Base-by-base conservation (phyloP, 2,329 filamentous ascomycete genomes). In the Magnaporthiopsis rhizophila region DNA sequence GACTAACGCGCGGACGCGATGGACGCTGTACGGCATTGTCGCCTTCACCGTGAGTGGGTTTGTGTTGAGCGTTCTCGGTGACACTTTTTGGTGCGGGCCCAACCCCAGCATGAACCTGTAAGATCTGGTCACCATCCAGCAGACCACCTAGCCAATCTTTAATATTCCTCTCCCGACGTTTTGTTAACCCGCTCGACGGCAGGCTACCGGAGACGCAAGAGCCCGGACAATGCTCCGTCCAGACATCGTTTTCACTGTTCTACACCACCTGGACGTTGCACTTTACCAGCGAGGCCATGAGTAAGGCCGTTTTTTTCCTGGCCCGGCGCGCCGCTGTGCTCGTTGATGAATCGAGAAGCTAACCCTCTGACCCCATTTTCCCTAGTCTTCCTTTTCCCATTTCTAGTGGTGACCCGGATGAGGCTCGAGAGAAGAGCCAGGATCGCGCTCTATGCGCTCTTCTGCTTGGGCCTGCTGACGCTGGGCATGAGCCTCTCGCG, bases 361-460 rank as follows among this genome's bases (percentile, higher is more conserved):
- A 45, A 45, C 15, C 38, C 38, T 0, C 3, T 12, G 12, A 11
- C 1, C 12, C 36, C 11, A 2, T 13, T 3, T 36, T n/a, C 15
- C 15, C 30, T 21, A 61, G 59, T 61, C 59, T 61, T 61, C 30
- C 24, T 61, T 11, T 50, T 61, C 59, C 59, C 59, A 2, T 61
- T 61, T 12, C 59, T 36, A 28, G 26, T 61, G 13, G 21, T 61
- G 15, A 45, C 34, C n/a, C 32, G 45, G n/a, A 12, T 50, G 12
- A 34, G 50, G 12, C 36, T 61, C 34, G 45, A 61, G 34, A 24
- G 18, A 9, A 34, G 59, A 7, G 36, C 59, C 28, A 34, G 36
- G 21, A n/a, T 61, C 7, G 59, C 59, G 36, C 21, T 61, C 18
- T 61, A 28, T 21, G 59, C 11, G 5, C 59, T 61, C 9, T 45